phyloP scores from a whole-genome alignment of 768 basidiomycete genomes.

The Tremella mesenterica region DNA sequence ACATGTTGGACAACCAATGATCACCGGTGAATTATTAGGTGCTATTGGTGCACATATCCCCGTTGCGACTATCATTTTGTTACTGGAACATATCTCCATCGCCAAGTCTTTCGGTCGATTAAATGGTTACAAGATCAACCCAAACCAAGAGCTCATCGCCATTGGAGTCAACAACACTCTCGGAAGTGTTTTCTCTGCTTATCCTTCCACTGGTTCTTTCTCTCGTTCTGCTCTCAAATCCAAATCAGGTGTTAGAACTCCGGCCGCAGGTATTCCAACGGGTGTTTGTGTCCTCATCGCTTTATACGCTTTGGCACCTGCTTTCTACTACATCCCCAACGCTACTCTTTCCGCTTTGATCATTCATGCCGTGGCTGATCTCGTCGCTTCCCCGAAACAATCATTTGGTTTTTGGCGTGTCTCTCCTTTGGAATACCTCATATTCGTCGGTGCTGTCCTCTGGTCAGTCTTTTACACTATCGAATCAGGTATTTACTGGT shows the following conservation, averaged over 20 bases:
- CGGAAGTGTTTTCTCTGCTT: conserved; percentile 80
- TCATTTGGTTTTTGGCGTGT: conserved; percentile 89
- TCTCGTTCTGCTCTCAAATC: conserved; percentile 94
- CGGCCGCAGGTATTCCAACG: conserved; percentile 74
- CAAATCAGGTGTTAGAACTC: conserved; percentile 95
- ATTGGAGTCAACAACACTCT: conserved; percentile 94
- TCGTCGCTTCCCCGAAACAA: conserved; percentile 73
- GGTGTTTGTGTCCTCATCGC: conserved; percentile 85
- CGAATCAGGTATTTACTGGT: conserved; percentile 63
- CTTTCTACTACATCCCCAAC: conserved; percentile 65
- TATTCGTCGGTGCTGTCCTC: conserved; percentile 76
- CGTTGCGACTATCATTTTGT: conserved; percentile 50
- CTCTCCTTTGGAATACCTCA: conserved; percentile 82
- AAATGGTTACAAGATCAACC: conserved; percentile 77
- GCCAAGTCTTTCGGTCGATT: conserved; percentile 89
- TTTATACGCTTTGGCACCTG: conserved; percentile 83
- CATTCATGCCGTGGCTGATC: conserved; percentile 70
- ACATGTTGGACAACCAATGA: conserved; percentile 50
- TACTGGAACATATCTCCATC: conserved; percentile 94
- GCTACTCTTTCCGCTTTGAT: conserved; percentile 77
- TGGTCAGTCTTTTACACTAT: conserved; percentile 89
- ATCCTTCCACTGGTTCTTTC: conserved; percentile 96
- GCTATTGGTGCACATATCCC: conserved; percentile 64
- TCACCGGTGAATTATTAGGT: conserved; percentile 52
- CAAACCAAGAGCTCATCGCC: conserved; percentile 90